A percentile compares a stretch with the other conserved stretches of the same genome.
Evolutionary conservation across 345 rosid species (phyloP).

Genomic region (Microcos paniculata): DNA sequence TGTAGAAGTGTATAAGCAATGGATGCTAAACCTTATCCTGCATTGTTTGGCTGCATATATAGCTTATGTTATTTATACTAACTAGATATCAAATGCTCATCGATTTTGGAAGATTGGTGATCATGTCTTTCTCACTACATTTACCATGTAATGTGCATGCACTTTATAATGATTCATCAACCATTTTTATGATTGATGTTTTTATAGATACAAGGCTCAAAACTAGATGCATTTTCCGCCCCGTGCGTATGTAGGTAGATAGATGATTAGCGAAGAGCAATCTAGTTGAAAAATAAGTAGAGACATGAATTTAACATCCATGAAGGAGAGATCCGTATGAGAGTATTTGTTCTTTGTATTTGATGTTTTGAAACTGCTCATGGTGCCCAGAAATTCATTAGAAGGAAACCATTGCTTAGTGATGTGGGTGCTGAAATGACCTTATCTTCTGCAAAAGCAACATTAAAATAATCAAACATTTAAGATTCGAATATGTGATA

Average conservation of each 20-base stretch:
- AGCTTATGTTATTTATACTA: background rate
- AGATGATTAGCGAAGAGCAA: background rate
- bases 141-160: background rate
- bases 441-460: constrained; percentile 39
- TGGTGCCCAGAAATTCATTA: background rate
- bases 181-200: background rate
- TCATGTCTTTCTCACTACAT: too few species aligned
- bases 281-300: background rate
- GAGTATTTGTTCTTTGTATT: background rate
- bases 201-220: background rate
- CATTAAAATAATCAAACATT: background rate
- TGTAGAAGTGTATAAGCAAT: background rate
- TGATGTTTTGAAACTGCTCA: background rate
- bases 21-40: background rate
- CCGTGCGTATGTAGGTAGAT: background rate
- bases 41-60: background rate
- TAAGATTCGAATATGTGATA: background rate
- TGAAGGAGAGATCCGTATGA: background rate
- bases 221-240: background rate
- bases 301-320: too few species aligned
- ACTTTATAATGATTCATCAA: background rate
- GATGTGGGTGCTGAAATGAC: constrained; percentile 30
- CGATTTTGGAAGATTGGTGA: too few species aligned
- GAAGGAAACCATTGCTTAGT: constrained; percentile 7
- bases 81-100: background rate